A percentile compares a stretch with the other conserved stretches of the same genome.
Evolutionary conservation across 2,329 filamentous ascomycete genomes (phyloP).

Genomic region (Colletotrichum sp.): DNA sequence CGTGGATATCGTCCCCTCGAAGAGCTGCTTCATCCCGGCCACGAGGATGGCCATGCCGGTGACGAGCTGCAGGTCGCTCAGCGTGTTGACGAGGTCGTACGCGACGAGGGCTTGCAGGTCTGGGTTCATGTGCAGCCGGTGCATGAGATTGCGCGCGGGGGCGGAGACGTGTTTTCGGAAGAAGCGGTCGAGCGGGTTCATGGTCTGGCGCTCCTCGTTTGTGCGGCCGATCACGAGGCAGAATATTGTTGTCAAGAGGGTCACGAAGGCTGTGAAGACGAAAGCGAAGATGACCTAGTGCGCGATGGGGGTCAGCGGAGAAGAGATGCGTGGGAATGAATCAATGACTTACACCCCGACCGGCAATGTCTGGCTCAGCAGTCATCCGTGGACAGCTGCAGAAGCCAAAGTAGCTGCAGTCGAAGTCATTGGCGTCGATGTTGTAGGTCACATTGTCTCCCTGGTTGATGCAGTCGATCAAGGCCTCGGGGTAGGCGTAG

Average conservation of each 20-base stretch:
- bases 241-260: background rate
- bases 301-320: background rate
- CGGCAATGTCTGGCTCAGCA: background rate
- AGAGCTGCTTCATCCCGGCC: constrained; percentile 19
- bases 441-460: background rate
- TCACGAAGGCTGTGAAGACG: background rate
- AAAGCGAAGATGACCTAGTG: background rate
- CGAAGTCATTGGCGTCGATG: background rate
- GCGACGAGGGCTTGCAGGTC: background rate
- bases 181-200: constrained; percentile 9
- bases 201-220: background rate
- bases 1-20: constrained; percentile 20
- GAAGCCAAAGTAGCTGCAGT: background rate
- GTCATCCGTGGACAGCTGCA: constrained; percentile 2
- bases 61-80: constrained; percentile 29
- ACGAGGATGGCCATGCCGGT: constrained; percentile 25
- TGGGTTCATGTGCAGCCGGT: background rate
- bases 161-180: background rate
- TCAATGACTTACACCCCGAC: background rate
- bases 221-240: background rate
- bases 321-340: fast-evolving
- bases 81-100: constrained; percentile 25
- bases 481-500: background rate
- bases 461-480: background rate
- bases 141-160: background rate